phyloP scores from a whole-genome alignment of 108 stramenopile species.

The Fragilariopsis cylindrus region DNA sequence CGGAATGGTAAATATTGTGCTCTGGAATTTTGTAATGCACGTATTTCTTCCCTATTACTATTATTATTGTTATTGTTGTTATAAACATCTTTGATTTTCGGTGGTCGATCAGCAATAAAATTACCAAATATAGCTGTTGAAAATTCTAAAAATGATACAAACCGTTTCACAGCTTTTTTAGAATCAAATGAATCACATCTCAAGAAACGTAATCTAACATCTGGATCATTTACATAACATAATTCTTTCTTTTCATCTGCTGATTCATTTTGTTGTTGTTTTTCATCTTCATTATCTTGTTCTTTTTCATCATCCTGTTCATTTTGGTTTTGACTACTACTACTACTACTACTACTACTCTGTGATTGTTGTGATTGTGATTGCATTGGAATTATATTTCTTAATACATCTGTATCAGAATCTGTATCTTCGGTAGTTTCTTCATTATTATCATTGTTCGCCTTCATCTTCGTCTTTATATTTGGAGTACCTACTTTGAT shows the following conservation, averaged over 20 bases:
- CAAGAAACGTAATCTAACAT: slow-evolving; percentile 23
- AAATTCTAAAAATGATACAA: slow-evolving; percentile 23
- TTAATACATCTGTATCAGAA: slow-evolving; percentile 1
- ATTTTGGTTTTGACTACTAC: neutral
- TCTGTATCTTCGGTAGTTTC: no score
- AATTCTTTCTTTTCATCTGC: neutral
- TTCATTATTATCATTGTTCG: neutral
- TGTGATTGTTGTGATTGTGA: neutral
- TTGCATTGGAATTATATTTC: slow-evolving; percentile 1
- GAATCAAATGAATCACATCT: neutral
- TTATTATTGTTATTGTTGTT: no score
- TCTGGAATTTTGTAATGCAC: slow-evolving; percentile 5
- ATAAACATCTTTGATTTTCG: no score
- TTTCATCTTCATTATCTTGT: neutral
- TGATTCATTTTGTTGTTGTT: neutral
- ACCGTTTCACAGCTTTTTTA: slow-evolving; percentile 10
- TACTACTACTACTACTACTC: no score
- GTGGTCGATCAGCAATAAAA: slow-evolving; percentile 1
- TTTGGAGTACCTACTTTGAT: neutral
- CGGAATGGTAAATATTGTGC: slow-evolving; percentile 15
- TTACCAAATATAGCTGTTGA: slow-evolving; percentile 23
- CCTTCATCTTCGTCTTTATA: neutral
- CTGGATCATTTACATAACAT: neutral
- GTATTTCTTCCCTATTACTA: slow-evolving; percentile 12
- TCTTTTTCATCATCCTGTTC: no score